A percentile compares a stretch with the other conserved stretches of the same genome.
These are phyloP conservation scores for Thermomucor indicae-seudaticae DNA, from an alignment of 371 early-diverging fungal genomes.

Conservation along the genomic window DNA sequence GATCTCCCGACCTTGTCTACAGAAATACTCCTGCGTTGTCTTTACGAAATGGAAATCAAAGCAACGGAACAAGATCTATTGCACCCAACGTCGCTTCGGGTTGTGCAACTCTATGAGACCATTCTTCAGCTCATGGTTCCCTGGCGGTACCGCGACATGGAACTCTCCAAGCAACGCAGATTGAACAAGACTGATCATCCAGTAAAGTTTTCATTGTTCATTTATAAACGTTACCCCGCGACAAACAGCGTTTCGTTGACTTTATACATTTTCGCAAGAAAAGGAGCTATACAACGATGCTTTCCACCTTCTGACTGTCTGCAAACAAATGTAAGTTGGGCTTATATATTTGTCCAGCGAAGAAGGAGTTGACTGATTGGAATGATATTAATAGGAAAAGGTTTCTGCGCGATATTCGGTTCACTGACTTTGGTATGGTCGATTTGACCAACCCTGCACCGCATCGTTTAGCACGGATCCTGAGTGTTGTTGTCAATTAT, in stretches of 20 bases:
- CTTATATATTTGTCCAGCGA: not conserved
- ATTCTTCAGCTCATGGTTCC: constrained; percentile 10
- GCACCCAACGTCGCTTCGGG: constrained; percentile 14
- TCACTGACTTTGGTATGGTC: constrained; percentile 7
- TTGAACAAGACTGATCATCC: not conserved
- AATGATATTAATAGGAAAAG: constrained; percentile 1
- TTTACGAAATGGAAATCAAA: constrained; percentile 13
- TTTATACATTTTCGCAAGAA: not conserved
- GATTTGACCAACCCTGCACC: constrained; percentile 15
- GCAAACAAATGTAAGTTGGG: constrained; percentile 2
- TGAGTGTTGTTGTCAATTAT: constrained; percentile 18
- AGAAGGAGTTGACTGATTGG: not conserved
- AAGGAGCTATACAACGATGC: not conserved
- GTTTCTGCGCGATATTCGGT: constrained; percentile 9
- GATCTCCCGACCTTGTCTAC: constrained; percentile 10
- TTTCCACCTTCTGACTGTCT: not conserved
- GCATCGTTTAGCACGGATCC: constrained; percentile 16
- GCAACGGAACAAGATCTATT: constrained; percentile 16
- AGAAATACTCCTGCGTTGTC: constrained; percentile 5
- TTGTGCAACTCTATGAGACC: constrained; percentile 13
- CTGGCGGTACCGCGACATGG: constrained; percentile 3
- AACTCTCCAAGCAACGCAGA: not conserved
- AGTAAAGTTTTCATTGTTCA: not conserved
- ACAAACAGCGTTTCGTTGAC: not conserved
- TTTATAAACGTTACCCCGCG: not conserved